Evolutionary conservation across 1,284 basidiomycete species (phyloP), one percentile per base, ranked within the genome.

Genomic region (Ganoderma sinense): DNA sequence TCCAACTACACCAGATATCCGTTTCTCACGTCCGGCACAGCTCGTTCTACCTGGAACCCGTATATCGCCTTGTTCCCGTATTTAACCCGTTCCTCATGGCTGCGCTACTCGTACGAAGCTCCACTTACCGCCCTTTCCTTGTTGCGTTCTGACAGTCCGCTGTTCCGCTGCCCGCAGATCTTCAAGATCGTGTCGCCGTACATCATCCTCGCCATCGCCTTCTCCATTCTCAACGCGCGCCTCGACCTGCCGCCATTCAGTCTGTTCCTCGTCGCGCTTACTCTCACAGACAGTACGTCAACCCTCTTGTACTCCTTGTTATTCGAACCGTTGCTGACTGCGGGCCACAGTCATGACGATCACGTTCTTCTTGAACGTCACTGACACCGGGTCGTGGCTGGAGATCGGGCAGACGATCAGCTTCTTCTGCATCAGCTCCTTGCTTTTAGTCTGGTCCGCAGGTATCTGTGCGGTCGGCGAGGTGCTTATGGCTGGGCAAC

Each of bases 1-100:
- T 53, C 23, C 51, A 39, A 29, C 16, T 26, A 23, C 31, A n/a
- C 31, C 23, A 26, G 14, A 10, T 56, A 26, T 4, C 16, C 18
- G 14, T 18, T 43, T 7, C 39, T 40, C 13, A 56, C 40, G 20
- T 29, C 64, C 0, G 16, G 51, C 33, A 51, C 71, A 93, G 92
- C 43, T 94, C 94, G 4, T 97, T 97, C 81, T 97, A 97, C 79
- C 86, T 97, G 14, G 94, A 93, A 59, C 95, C 95, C 0, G 95
- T 97, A 11, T 97, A 96, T 77, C 91, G 96, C 4, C 85, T 97
- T 16, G 92, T 97, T 68, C 94, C 95, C 0, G 87, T 96, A 68
- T 97, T 97, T 81, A 93, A 87, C 73, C 95, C 96, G 0, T 97
- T 96, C 80, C 86, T 94, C 65, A 96, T 97, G 95, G 89, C 91